Conservation (phyloP, 108 stramenopile species). For the Nannochloropsis gaditana region DNA sequence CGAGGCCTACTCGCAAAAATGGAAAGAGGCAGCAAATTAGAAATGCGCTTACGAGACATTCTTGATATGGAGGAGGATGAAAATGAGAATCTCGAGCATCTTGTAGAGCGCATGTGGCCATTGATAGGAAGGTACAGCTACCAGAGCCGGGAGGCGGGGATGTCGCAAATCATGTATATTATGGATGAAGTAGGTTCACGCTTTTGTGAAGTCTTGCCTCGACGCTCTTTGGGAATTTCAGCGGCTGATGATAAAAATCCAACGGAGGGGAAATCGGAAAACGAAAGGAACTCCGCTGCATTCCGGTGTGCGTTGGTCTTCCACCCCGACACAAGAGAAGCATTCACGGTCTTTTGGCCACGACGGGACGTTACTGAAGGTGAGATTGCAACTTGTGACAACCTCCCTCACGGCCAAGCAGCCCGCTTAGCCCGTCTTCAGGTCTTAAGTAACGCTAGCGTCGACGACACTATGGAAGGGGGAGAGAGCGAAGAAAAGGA, state of each 20-base stretch:
- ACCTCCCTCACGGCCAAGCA: neutral
- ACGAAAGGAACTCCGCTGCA: neutral
- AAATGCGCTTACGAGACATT: neutral
- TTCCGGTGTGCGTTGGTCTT: neutral
- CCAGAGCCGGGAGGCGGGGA: neutral
- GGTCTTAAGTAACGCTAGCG: neutral
- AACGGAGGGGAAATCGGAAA: neutral
- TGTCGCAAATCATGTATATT: neutral
- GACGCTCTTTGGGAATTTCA: neutral
- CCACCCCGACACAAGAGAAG: neutral
- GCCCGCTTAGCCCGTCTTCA: neutral
- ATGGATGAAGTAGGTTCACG: neutral
- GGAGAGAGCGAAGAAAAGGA: neutral
- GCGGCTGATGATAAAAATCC: neutral
- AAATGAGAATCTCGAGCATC: neutral
- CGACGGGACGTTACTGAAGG: neutral
- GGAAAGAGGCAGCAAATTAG: neutral
- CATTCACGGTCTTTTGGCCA: neutral
- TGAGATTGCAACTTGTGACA: neutral
- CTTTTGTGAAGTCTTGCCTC: neutral
- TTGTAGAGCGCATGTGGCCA: slow-evolving; percentile 2
- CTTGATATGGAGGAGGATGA: neutral
- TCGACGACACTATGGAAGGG: neutral
- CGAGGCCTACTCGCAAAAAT: neutral
- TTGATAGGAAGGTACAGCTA: neutral